Evolutionary conservation across 192 early-diverging fungal species (phyloP).

Genomic region (Coemansia sp.): DNA sequence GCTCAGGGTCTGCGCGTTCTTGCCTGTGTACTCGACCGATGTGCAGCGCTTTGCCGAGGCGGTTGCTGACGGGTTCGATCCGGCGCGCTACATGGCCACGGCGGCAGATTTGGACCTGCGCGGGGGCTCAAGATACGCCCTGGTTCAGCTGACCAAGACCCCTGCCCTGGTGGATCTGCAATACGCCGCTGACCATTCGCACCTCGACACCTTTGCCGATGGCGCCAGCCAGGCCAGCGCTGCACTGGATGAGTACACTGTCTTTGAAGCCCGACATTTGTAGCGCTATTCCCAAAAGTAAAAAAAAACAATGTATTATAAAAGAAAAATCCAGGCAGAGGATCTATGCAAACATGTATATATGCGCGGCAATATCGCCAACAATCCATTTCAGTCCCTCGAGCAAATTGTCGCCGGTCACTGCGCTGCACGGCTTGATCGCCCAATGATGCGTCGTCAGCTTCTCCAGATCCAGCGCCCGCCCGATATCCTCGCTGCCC

Average conservation of each 20-base stretch:
- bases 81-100: constrained; percentile 18
- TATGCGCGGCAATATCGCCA: constrained; percentile 80
- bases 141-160: constrained; percentile 25
- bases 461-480: constrained; percentile 64
- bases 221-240: neutral
- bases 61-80: constrained; percentile 32
- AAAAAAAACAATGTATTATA: too few relatives aligned
- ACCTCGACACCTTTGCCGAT: constrained; percentile 1
- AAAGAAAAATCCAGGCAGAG: too few relatives aligned
- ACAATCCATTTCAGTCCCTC: constrained; percentile 94
- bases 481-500: constrained; percentile 61
- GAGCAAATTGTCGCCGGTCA: constrained; percentile 66
- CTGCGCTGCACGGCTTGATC: constrained; percentile 86
- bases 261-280: constrained; percentile 30
- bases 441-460: constrained; percentile 91
- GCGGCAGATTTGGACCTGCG: constrained; percentile 1
- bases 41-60: constrained; percentile 32
- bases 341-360: constrained; percentile 75
- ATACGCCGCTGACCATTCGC: constrained; percentile 8
- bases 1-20: constrained; percentile 11
- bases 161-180: constrained; percentile 29
- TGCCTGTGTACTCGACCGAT: constrained; percentile 44
- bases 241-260: constrained; percentile 18
- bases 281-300: neutral
- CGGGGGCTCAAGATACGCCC: neutral